Evolutionary conservation across 257 asterid species (phyloP), one percentile per base, ranked within the genome.

Genomic region (Petunia secreta): DNA sequence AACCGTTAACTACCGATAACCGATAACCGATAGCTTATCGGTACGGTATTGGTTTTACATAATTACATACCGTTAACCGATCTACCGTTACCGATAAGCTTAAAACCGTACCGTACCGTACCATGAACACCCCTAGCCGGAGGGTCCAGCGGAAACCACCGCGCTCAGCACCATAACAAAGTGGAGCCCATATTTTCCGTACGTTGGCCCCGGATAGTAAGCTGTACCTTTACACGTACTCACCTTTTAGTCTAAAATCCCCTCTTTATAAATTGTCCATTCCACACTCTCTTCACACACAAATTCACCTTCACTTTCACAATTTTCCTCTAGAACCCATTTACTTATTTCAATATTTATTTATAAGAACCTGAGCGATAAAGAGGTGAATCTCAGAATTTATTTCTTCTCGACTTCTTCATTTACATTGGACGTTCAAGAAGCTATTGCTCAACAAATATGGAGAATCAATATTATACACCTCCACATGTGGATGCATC

Each of bases 401-500:
- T 55, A 14, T 15, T 14, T 15, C 62, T 4, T 55, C 6, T 25
- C 25, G 14, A 55, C 2, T 55, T 55, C 7, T 55, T 7, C 62
- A 25, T 55, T 55, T 55, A 15, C 10, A 60, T 60, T 62, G 41
- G 15, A 60, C 25, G 65, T 3, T 38, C 4, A 2, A 25, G 11
- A 62, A 62, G 15, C 34, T 8, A 3, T 52, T 14, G 55, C 8
- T 62, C 38, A 52, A n/a, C 3, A 0, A 9, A 1, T 43, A 91
- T 94, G 97, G 98, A 92, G 68, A 83, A 84, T 79, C 91, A 91
- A 0, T 81, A 89, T 50, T 91, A 87, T 75, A 82, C 89, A 36
- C 78, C 91, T 6, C 85, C 90, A 9, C 82, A 87, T 3, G 81
- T 46, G 10, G 85, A 84, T 0, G 88, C 85, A 8, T 93, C 99